Evolutionary conservation across 1,284 basidiomycete species (phyloP).

Genomic region (Melanopsichium pennsylvanicum): DNA sequence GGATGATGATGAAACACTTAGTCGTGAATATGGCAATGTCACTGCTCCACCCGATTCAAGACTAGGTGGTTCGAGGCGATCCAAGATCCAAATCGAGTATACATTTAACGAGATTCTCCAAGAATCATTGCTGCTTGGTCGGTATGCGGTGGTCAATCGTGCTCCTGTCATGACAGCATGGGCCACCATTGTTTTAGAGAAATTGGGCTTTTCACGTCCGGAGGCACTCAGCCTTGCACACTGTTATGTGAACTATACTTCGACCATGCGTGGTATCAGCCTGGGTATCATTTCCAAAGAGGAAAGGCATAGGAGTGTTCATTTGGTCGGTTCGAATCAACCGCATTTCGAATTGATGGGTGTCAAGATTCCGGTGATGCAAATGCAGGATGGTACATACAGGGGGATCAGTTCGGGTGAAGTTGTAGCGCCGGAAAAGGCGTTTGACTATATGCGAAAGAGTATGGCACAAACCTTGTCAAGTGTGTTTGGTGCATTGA

Average conservation of each 20-base stretch:
- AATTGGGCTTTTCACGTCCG: conserved; percentile 81
- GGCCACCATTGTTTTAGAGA: conserved; percentile 84
- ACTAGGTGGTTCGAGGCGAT: conserved; percentile 3
- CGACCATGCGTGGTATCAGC: conserved; percentile 39
- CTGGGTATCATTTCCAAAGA: conserved; percentile 29
- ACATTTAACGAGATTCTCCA: conserved; percentile 55
- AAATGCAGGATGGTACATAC: conserved; percentile 76
- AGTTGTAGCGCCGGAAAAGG: conserved; percentile 75
- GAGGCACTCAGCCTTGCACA: conserved; percentile 90
- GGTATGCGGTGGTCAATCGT: conserved; percentile 79
- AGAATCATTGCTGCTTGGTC: conserved; percentile 60
- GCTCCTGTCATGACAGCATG: conserved; percentile 94
- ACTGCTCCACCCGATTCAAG: conserved; percentile 13
- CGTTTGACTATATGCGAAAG: conserved; percentile 59
- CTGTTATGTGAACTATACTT: conserved; percentile 91
- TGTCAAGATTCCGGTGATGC: conserved; percentile 84
- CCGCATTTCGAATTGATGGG: conserved; percentile 92
- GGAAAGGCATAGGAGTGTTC: conserved; percentile 59
- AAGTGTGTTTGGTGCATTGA: conserved; percentile 58
- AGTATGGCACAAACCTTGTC: conserved; percentile 61
- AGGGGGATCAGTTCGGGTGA: conserved; percentile 79
- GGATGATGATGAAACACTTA: conserved; percentile 46
- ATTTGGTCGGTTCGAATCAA: conserved; percentile 77
- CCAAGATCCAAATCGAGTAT: conserved; percentile 27
- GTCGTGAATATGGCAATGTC: conserved; percentile 53